These are phyloP conservation scores for Solanum peruvianum DNA, from an alignment of 257 asterid genomes.

Conservation along the genomic window DNA sequence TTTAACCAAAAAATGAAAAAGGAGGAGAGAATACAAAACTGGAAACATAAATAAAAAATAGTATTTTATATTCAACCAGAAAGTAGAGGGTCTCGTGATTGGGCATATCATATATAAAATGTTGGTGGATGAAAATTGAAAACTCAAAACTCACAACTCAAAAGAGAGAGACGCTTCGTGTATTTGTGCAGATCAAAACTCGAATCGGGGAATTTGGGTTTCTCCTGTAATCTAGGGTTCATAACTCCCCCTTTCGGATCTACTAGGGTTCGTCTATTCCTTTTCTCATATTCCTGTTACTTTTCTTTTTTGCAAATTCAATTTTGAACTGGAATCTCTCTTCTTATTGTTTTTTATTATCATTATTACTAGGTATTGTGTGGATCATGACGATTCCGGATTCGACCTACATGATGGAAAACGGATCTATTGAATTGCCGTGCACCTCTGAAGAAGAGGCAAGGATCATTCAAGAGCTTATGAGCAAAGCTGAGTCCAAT, in stretches of 20 bases:
- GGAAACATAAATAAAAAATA: neutral
- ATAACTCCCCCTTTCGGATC: neutral
- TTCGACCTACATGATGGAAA: slow-evolving; percentile 64
- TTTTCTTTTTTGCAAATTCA: slow-evolving; percentile 1
- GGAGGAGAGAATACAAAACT: neutral
- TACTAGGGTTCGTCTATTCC: neutral
- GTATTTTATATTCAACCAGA: neutral
- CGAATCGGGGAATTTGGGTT: neutral
- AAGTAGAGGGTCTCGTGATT: neutral
- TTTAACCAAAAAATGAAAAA: neutral
- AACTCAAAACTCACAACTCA: neutral
- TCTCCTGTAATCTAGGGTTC: slow-evolving; percentile 34
- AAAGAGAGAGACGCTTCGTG: neutral
- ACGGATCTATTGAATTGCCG: slow-evolving; percentile 73
- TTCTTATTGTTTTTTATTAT: neutral
- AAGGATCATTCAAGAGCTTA: slow-evolving; percentile 54
- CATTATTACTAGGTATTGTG: neutral
- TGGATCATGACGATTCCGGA: slow-evolving; percentile 86
- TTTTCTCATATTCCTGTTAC: neutral
- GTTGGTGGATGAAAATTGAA: neutral
- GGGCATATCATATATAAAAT: neutral
- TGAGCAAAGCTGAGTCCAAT: slow-evolving; percentile 56
- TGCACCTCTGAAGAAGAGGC: slow-evolving; percentile 81
- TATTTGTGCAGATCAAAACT: neutral
- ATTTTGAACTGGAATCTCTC: slow-evolving; percentile 1